Percentiles rank a stretch among this genome's conserved stretches.
phyloP scores from a whole-genome alignment of 495 filamentous ascomycete genomes.

The Neurospora sp. region DNA sequence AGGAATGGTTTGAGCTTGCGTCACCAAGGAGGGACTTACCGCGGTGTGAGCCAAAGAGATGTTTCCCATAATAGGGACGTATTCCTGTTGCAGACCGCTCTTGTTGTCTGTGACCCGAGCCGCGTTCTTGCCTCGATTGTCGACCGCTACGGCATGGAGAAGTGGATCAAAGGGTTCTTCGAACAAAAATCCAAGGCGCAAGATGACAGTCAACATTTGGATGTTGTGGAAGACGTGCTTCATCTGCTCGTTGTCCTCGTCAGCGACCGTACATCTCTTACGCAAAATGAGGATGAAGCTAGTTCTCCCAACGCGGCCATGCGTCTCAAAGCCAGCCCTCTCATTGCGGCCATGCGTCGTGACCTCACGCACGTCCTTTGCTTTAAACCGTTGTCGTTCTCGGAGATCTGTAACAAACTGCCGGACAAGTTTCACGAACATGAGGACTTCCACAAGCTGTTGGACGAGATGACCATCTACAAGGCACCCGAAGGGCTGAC shows the following conservation, averaged over 20 bases:
- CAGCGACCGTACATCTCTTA: conserved; percentile 76
- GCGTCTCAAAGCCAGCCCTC: conserved; percentile 48
- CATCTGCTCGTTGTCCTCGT: conserved; percentile 85
- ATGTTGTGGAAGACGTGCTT: conserved; percentile 91
- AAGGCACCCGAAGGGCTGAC: conserved; percentile 82
- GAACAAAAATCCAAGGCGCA: conserved; percentile 51
- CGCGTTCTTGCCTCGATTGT: conserved; percentile 81
- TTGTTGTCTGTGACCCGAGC: conserved; percentile 77
- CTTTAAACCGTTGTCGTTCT: conserved; percentile 91
- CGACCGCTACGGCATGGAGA: conserved; percentile 79
- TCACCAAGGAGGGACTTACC: conserved; percentile 88
- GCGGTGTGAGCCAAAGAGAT: conserved; percentile 76
- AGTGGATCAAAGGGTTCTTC: conserved; percentile 82
- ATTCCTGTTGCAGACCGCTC: conserved; percentile 80
- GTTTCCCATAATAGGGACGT: conserved; percentile 92
- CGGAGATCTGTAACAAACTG: conserved; percentile 70
- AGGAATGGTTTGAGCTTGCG: conserved; percentile 90
- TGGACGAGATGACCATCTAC: conserved; percentile 85
- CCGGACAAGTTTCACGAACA: conserved; percentile 78
- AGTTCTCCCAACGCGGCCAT: conserved; percentile 59
- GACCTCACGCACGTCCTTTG: conserved; percentile 92
- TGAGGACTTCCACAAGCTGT: conserved; percentile 64
- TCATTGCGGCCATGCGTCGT: conserved; percentile 62
- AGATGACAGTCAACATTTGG: conserved; percentile 77
- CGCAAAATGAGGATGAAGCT: conserved; percentile 56